A percentile compares a stretch with the other conserved stretches of the same genome.
These are phyloP conservation scores for Exophiala viscosa DNA, from an alignment of 2,329 filamentous ascomycete species.

Conservation along the genomic window DNA sequence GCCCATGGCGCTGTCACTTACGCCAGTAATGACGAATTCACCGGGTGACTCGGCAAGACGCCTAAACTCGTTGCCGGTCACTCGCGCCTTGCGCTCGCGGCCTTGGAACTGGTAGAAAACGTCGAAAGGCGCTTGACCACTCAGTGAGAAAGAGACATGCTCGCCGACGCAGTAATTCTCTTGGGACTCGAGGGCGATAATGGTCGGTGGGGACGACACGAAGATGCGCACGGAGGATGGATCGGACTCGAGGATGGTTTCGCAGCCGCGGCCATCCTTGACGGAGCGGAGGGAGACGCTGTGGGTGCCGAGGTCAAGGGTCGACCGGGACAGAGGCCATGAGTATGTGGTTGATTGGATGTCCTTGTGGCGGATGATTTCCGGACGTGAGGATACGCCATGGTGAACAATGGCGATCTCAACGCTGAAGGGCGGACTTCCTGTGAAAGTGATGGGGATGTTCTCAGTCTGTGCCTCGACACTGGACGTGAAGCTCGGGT, in stretches of 20 bases:
- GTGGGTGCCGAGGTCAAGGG: constrained; percentile 84
- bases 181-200: constrained; percentile 79
- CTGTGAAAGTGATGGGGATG: constrained; percentile 81
- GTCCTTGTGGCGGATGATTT: constrained; percentile 75
- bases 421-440: constrained; percentile 79
- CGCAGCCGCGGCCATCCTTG: constrained; percentile 80
- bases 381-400: constrained; percentile 66
- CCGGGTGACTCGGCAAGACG: constrained; percentile 90
- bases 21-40: constrained; percentile 77
- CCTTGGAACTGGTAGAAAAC: constrained; percentile 88
- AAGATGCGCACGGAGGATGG: constrained; percentile 81
- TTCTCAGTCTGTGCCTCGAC: constrained; percentile 70
- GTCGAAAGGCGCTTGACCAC: constrained; percentile 86
- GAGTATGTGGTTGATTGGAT: constrained; percentile 71
- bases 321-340: constrained; percentile 77
- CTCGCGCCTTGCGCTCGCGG: constrained; percentile 71
- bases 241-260: constrained; percentile 68
- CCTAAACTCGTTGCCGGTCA: constrained; percentile 64
- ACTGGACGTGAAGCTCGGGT: constrained; percentile 19
- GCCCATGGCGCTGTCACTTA: constrained; percentile 70
- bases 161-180: constrained; percentile 94
- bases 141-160: constrained; percentile 84
- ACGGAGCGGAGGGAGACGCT: constrained; percentile 86
- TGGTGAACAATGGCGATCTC: constrained; percentile 94
- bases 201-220: constrained; percentile 87